Percentiles rank a stretch among this genome's conserved stretches.
Conservation (phyloP, 202 grass and related monocot species). For the Panicum virgatum region DNA sequence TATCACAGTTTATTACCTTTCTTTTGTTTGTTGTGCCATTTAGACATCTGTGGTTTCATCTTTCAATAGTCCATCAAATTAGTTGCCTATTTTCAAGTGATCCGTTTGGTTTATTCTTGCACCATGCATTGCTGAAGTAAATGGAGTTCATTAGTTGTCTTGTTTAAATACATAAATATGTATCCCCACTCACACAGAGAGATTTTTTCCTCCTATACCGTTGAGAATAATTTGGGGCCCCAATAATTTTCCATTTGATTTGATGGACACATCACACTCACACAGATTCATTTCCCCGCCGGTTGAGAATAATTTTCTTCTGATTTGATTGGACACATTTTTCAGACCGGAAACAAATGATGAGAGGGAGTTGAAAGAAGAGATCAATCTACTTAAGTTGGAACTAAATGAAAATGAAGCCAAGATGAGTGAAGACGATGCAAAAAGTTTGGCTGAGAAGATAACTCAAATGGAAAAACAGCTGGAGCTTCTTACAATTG, state of each 20-base stretch:
- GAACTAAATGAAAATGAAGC: conserved; percentile 55
- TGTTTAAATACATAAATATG: neutral
- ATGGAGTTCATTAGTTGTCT: neutral
- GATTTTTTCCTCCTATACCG: too few species aligned
- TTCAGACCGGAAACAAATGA: conserved; percentile 67
- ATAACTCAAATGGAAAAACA: conserved; percentile 57
- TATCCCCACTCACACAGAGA: neutral
- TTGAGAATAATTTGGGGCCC: neutral
- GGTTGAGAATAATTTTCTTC: conserved; percentile 11
- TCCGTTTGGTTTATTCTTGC: neutral
- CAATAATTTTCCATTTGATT: neutral
- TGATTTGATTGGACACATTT: conserved; percentile 24
- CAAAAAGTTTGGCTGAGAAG: conserved; percentile 47
- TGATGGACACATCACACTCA: too few species aligned
- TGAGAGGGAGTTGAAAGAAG: conserved; percentile 70
- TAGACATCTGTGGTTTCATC: neutral
- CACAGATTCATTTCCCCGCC: neutral
- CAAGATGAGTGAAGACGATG: conserved; percentile 45
- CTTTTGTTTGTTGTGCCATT: neutral
- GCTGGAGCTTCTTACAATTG: conserved; percentile 51
- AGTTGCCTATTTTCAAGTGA: neutral
- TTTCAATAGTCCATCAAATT: neutral
- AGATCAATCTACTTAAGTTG: conserved; percentile 58
- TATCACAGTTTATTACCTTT: neutral
- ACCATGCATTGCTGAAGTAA: conserved; percentile 8